phyloP scores from a whole-genome alignment of 2,329 filamentous ascomycete genomes.

The Cladosporium colombiae region DNA sequence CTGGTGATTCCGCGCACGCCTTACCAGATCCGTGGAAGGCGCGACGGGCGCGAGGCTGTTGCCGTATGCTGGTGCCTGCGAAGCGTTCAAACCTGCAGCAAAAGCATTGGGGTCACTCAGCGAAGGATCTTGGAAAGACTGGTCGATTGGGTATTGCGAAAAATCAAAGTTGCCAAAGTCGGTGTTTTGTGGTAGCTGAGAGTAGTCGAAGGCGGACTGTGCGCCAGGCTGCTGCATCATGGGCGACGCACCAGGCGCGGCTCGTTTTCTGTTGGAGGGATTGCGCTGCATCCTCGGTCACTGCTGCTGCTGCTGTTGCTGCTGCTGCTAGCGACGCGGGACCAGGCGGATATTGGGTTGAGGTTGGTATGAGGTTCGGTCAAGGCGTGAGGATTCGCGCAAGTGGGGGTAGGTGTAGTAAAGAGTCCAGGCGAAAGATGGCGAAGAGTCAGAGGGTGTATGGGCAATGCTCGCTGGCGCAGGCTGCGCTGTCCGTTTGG shows the following conservation, averaged over 20 bases:
- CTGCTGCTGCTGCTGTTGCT: neutral
- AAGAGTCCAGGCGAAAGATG: neutral
- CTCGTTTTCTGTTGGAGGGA: conserved; percentile 61
- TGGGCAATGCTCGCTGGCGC: conserved; percentile 6
- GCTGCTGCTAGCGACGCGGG: neutral
- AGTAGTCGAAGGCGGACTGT: conserved; percentile 38
- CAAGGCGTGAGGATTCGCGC: neutral
- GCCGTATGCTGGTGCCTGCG: conserved; percentile 30
- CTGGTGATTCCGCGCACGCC: conserved; percentile 50
- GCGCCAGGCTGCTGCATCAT: conserved; percentile 53
- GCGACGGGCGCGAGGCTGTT: conserved; percentile 24
- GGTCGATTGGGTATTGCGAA: conserved; percentile 33
- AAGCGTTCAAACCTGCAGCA: conserved; percentile 30
- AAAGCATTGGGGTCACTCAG: conserved; percentile 41
- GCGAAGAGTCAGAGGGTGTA: neutral
- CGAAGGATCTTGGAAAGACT: conserved; percentile 38
- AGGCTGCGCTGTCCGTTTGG: conserved; percentile 1
- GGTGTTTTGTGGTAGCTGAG: conserved; percentile 51
- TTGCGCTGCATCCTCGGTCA: conserved; percentile 17
- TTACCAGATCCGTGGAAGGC: conserved; percentile 47
- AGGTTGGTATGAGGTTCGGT: neutral
- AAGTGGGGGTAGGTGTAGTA: neutral
- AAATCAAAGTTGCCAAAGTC: conserved; percentile 37
- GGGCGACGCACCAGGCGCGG: conserved; percentile 72
- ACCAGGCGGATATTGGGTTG: neutral